A percentile compares a stretch with the other conserved stretches of the same genome.
Evolutionary conservation across 2,329 filamentous ascomycete species (phyloP).

Genomic region (Paecilomyces variotii): DNA sequence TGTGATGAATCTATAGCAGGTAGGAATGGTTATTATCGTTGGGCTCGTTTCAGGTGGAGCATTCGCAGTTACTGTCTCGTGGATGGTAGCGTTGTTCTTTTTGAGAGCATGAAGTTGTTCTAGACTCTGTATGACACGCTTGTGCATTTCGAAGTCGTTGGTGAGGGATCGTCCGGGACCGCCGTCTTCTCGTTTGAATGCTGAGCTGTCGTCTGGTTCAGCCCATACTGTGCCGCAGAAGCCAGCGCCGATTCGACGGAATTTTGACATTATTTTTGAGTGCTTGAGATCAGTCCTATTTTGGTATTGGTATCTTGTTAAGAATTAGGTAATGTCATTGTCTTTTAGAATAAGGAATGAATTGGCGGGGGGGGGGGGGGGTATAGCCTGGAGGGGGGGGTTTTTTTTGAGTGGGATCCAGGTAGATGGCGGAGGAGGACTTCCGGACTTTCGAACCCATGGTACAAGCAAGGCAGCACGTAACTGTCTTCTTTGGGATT

Average conservation of each 20-base stretch:
- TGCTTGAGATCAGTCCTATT: background rate
- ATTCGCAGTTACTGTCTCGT: too few species aligned
- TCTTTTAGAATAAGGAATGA: too few species aligned
- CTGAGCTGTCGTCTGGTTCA: slow-evolving; percentile 2
- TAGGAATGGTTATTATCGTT: slow-evolving; percentile 14
- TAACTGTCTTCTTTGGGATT: too few species aligned
- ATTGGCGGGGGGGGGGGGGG: too few species aligned
- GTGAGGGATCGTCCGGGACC: slow-evolving; percentile 17
- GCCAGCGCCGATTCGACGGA: slow-evolving; percentile 22
- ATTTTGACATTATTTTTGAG: slow-evolving; percentile 1
- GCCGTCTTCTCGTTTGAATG: slow-evolving; percentile 29
- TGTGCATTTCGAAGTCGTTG: slow-evolving; percentile 27
- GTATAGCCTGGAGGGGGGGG: too few species aligned
- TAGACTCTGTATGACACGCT: slow-evolving; percentile 11
- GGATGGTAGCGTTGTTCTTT: too few species aligned
- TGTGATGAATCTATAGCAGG: slow-evolving; percentile 17
- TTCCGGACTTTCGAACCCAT: too few species aligned
- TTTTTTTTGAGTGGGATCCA: too few species aligned
- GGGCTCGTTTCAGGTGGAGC: background rate
- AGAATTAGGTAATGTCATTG: too few species aligned
- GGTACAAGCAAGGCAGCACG: too few species aligned
- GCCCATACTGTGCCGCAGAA: slow-evolving; percentile 26
- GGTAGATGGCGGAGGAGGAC: too few species aligned
- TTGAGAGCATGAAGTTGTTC: background rate
- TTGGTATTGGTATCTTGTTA: too few species aligned